Evolutionary conservation across 176 grass and related monocot genomes (phyloP).

Genomic region (Carex kokanica): DNA sequence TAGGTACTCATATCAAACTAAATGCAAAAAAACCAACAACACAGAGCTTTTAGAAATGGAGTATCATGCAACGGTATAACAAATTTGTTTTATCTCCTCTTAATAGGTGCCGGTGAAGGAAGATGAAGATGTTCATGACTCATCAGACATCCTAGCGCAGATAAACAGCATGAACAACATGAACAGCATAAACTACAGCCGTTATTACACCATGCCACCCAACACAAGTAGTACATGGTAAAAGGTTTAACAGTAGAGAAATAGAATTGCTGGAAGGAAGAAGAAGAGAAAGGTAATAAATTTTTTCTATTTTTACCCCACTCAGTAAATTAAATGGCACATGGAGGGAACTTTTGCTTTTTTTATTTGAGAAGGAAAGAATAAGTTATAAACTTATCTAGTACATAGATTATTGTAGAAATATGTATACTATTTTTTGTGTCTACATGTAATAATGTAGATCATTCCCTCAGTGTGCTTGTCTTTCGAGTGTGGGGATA

Average conservation of each 20-base stretch:
- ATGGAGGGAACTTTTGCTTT: background rate
- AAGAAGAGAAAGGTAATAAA: background rate
- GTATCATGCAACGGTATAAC: background rate
- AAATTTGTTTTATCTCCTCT: background rate
- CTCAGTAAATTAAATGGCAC: conserved; percentile 5
- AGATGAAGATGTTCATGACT: conserved; percentile 62
- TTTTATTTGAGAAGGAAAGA: conserved; percentile 13
- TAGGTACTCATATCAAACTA: background rate
- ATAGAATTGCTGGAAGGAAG: too few species aligned
- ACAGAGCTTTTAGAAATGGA: background rate
- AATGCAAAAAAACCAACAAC: background rate
- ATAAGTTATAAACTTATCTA: background rate
- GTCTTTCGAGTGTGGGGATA: background rate
- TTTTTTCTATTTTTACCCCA: background rate
- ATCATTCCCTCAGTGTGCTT: conserved; percentile 3
- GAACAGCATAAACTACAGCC: conserved; percentile 37
- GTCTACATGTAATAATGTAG: background rate
- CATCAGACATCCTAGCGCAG: conserved; percentile 49
- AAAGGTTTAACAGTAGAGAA: too few species aligned
- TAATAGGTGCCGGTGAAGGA: conserved; percentile 57
- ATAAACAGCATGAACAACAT: conserved; percentile 26
- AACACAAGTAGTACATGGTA: background rate
- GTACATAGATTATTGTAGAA: conserved; percentile 17
- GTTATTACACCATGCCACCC: conserved; percentile 15
- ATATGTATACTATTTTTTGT: background rate